Percentiles rank a stretch among this genome's conserved stretches.
Conservation (phyloP, 2,329 filamentous ascomycete genomes). For the Apiospora kogelbergensis region DNA sequence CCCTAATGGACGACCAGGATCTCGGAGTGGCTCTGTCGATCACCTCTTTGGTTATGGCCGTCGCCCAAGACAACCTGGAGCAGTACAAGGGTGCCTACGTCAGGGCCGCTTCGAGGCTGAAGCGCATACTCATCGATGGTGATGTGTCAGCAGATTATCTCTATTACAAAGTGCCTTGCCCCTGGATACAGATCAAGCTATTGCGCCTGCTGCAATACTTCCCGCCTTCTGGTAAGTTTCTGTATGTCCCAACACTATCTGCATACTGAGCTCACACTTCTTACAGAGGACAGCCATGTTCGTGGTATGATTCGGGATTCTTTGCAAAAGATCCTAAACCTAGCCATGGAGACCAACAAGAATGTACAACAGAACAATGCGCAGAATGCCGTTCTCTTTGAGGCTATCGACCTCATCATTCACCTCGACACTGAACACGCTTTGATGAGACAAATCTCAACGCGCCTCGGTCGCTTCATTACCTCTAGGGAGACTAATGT, state of each 20-base stretch:
- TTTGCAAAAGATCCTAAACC: conserved; percentile 84
- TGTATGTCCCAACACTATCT: background rate
- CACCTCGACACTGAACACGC: conserved; percentile 93
- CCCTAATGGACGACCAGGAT: conserved; percentile 96
- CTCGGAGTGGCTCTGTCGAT: conserved; percentile 94
- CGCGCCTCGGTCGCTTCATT: conserved; percentile 89
- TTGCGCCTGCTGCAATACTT: conserved; percentile 93
- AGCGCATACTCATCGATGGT: conserved; percentile 85
- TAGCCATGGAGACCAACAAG: conserved; percentile 90
- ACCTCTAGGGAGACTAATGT: conserved; percentile 97
- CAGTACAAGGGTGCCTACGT: conserved; percentile 92
- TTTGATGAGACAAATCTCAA: conserved; percentile 94
- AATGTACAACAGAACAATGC: conserved; percentile 99
- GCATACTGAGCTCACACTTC: background rate
- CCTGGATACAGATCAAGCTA: conserved; percentile 96
- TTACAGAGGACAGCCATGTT: conserved; percentile 79
- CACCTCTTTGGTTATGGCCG: conserved; percentile 89
- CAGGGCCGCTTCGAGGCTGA: conserved; percentile 86
- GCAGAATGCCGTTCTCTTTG: conserved; percentile 95
- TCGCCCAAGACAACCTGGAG: conserved; percentile 92
- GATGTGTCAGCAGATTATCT: conserved; percentile 90
- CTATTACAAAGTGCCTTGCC: conserved; percentile 99
- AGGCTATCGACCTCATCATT: conserved; percentile 98
- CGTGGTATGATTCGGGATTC: conserved; percentile 90
- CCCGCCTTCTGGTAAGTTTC: conserved; percentile 75